Conservation (phyloP, 1,139 yeast genomes). For the Saccharomyces uvarum region DNA sequence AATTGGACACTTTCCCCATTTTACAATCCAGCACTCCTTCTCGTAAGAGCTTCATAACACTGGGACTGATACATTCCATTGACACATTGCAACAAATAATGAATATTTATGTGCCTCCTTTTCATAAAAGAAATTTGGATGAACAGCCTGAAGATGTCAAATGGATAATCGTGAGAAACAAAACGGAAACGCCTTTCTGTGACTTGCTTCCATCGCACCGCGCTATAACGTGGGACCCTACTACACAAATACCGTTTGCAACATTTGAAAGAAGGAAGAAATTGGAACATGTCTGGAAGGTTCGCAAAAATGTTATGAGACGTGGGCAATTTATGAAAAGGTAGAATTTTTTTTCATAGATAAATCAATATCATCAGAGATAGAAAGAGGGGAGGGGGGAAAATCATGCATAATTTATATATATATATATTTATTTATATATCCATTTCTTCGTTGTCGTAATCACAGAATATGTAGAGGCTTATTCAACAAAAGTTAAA, state of each 20-base stretch:
- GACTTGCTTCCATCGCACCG: constrained; percentile 33
- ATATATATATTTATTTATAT: background rate
- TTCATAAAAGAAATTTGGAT: constrained; percentile 2
- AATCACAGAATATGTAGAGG: background rate
- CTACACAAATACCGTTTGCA: constrained; percentile 41
- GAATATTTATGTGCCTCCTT: constrained; percentile 52
- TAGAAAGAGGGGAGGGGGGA: background rate
- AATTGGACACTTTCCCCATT: constrained; percentile 16
- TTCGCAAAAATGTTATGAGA: constrained; percentile 56
- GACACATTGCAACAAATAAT: constrained; percentile 37
- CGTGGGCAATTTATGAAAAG: constrained; percentile 34
- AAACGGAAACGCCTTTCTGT: constrained; percentile 53
- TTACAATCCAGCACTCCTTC: constrained; percentile 2
- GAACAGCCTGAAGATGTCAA: constrained; percentile 27
- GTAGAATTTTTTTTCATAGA: background rate
- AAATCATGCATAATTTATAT: background rate
- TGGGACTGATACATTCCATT: constrained; percentile 58
- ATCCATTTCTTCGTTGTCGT: background rate
- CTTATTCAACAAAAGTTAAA: background rate
- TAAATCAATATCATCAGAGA: background rate
- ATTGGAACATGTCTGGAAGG: constrained; percentile 55
- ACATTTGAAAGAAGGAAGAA: constrained; percentile 38
- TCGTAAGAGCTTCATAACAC: constrained; percentile 33
- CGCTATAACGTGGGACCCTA: constrained; percentile 15
- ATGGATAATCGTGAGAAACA: constrained; percentile 53